Base-by-base conservation (phyloP, 441 rosid species). In the Populus tomentosa region DNA sequence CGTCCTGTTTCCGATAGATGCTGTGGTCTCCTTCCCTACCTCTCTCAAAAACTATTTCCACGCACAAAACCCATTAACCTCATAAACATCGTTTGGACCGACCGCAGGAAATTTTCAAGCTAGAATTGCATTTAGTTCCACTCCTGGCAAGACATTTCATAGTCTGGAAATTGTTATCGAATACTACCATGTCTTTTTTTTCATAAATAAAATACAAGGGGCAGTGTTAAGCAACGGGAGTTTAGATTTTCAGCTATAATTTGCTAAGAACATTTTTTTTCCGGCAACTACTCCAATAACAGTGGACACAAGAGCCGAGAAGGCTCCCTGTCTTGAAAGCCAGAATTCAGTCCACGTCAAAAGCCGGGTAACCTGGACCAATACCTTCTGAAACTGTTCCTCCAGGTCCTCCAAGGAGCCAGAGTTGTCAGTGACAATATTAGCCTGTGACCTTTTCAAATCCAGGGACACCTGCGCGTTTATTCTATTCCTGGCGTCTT, bases 381-480 rank as follows among this genome's bases (percentile, higher is more conserved):
- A 79, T 67, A 83, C 92, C 83, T 83, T 83, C 71, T 73, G 36
- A 72, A 92, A 85, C 76, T 85, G 85, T 73, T 84, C 87, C 40
- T 88, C 79, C 74, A 93, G 86, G 26, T 91, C 92, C 63, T 89
- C 88, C 8, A 93, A 80, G 89, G 90, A 75, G 9, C 97, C 95
- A 23, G 71, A 87, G 70, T 93, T 91, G 75, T 93, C 92, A 38
- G 89, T 87, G 74, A 91, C 90, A 32, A 89, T 59, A 80, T 93
- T 91, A 32, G 98, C 97, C 74, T 82, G 88, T 75, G 23, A 73
- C 71, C 86, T 83, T 20, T 92, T 95, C 56, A 68, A 73, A 86
- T 93, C 96, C 78, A 93, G 82, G 7, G 89, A 53, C 98, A 92
- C 88, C 81, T 93, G 98, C 76, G 98, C 70, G n/a, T 67, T 67